Evolutionary conservation across 2,329 filamentous ascomycete genomes (phyloP), one percentile per base, ranked within the genome.

Genomic region (Aspergillus luchuensis): DNA sequence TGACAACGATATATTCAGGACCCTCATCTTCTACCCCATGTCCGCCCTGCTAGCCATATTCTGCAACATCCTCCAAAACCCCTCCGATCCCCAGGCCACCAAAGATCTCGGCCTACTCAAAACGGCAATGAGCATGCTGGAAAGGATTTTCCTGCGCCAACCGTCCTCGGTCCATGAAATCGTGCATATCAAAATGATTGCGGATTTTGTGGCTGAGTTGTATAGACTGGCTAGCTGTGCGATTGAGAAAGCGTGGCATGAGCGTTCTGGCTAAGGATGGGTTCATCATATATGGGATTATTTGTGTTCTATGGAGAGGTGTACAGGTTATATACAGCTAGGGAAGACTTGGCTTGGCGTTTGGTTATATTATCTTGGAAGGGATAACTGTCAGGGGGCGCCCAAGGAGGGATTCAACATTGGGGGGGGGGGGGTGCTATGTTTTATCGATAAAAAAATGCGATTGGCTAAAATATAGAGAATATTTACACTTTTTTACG

Each of bases 11-110:
- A 11, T 36, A 36, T 55, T 1, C 33, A 86, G 84, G 83, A 71
- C 80, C n/a, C 69, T 85, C 3, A 74, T 85, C 2, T 86, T 85
- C 65, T 87, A 87, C 57, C 84, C 84, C 1, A 80, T 84, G 57
- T 81, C 82, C 0, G 84, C 84, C 1, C 73, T 85, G 13, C 74
- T 86, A 56, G 79, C 78, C 1, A 74, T 87, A 0, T 87, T 87
- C 66, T 84, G 81, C 72, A 84, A 82, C 60, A 79, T 86, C 30
- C 71, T 87, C 0, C 72, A 78, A 21, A 75, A 82, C 30, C 84
- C 85, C 0, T 71, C 79, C 0, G 72, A 81, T 25, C 71, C 77
- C 0, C 72, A 79, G 25, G 78, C 82, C 0, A 66, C 73, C 1
- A 69, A 76, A 3, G 84, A 87, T 58, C 66, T 85, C 4, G 75